Conservation (phyloP, 225 moss, liverwort and hornwort genomes). For the Antitrichia curtipendula region DNA sequence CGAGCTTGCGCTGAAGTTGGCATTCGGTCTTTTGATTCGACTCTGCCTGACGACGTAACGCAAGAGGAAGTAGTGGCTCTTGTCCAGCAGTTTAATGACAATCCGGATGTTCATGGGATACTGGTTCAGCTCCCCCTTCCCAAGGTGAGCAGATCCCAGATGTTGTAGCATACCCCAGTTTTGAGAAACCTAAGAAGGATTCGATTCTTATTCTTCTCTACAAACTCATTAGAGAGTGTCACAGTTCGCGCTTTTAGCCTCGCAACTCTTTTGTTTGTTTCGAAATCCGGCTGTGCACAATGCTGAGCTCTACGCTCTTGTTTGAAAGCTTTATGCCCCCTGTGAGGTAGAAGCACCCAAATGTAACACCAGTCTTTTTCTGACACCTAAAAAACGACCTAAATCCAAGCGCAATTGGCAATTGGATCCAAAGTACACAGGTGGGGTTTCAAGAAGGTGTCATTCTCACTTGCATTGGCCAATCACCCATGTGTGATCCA, state of each 20-base stretch:
- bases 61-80: conserved; percentile 46
- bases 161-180: not conserved
- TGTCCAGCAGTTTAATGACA: conserved; percentile 54
- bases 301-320: not conserved
- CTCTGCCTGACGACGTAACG: conserved; percentile 42
- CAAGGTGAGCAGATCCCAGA: conserved; percentile 26
- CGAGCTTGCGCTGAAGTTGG: conserved; percentile 67
- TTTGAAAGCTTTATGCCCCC: not conserved
- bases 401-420: too few relatives aligned
- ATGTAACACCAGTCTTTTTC: too few relatives aligned
- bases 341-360: too few relatives aligned
- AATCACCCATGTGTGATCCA: too few relatives aligned
- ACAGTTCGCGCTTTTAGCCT: not conserved
- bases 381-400: too few relatives aligned
- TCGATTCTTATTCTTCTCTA: not conserved
- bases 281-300: not conserved
- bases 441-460: too few relatives aligned
- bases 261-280: not conserved
- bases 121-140: conserved; percentile 85
- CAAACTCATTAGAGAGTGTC: not conserved
- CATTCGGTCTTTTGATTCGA: conserved; percentile 44
- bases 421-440: too few relatives aligned
- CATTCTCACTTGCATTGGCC: too few relatives aligned
- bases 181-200: not conserved
- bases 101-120: conserved; percentile 68